Conservation (phyloP, 163 green algal species). For the Scenedesmus sp. region DNA sequence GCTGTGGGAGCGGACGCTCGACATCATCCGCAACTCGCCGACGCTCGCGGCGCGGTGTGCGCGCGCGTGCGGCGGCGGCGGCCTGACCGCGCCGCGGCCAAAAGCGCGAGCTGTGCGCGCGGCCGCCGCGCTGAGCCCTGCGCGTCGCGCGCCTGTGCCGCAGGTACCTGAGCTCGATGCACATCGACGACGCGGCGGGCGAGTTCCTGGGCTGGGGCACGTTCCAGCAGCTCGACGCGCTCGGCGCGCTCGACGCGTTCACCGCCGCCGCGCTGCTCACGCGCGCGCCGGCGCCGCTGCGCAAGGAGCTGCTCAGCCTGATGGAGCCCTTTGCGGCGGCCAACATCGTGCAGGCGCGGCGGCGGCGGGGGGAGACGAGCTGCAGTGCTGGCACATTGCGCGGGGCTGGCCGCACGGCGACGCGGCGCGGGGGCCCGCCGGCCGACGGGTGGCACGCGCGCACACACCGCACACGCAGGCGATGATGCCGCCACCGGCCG, state of each 20-base stretch:
- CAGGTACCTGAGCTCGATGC: conserved; percentile 39
- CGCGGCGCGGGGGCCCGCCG: no score
- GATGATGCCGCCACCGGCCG: conserved; percentile 41
- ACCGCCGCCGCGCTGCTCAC: conserved; percentile 47
- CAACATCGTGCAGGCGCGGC: conserved; percentile 55
- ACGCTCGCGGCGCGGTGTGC: no score
- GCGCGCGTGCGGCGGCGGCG: no score
- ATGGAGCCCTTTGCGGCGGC: conserved; percentile 50
- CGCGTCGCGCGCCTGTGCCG: background rate
- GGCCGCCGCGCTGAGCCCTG: background rate
- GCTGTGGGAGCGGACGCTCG: conserved; percentile 52
- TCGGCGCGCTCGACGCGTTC: conserved; percentile 33
- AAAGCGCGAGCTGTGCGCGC: no score
- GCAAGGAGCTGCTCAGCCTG: conserved; percentile 46
- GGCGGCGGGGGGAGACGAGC: no score
- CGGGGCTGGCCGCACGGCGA: no score
- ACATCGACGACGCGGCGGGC: conserved; percentile 31
- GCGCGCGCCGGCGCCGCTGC: conserved; percentile 1
- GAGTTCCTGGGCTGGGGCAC: conserved; percentile 35
- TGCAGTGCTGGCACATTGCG: background rate
- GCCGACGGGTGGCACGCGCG: no score
- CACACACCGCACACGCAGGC: conserved; percentile 19
- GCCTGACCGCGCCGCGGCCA: no score
- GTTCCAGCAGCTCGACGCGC: conserved; percentile 44
- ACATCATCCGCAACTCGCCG: conserved; percentile 41